phyloP scores from a whole-genome alignment of 805 yeast species.

The Ogataea neopini region DNA sequence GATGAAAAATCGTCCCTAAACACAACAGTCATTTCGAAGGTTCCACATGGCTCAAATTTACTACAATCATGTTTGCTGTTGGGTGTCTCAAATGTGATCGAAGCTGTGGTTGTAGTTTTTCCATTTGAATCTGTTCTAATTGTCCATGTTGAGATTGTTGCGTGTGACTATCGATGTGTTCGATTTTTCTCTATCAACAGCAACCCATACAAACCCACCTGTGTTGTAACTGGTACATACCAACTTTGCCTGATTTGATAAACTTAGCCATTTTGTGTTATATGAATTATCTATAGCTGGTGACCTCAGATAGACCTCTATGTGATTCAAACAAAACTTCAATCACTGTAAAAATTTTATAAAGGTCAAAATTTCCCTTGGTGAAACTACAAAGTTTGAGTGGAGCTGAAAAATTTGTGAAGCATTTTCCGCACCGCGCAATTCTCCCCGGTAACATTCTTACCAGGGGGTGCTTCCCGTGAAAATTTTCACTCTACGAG shows the following conservation, averaged over 20 bases:
- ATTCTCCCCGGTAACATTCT: conserved; percentile 1
- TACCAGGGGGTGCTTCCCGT: conserved; percentile 3
- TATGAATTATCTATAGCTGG: conserved; percentile 15
- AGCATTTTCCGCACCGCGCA: neutral
- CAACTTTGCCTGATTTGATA: conserved; percentile 99
- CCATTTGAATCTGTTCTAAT: neutral
- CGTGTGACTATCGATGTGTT: neutral
- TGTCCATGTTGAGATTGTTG: neutral
- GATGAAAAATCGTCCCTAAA: no score
- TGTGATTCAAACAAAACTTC: conserved; percentile 3
- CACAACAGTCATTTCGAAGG: no score
- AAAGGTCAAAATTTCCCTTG: conserved; percentile 8
- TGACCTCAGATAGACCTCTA: conserved; percentile 11
- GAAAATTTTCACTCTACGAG: conserved; percentile 13
- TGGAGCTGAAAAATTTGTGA: conserved; percentile 18
- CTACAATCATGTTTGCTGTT: no score
- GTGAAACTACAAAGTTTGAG: conserved; percentile 14
- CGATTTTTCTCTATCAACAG: neutral
- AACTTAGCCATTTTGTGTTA: conserved; percentile 84
- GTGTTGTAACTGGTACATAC: conserved; percentile 52
- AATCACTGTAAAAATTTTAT: conserved; percentile 7
- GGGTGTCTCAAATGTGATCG: no score
- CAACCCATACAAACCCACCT: neutral
- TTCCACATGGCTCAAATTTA: no score
- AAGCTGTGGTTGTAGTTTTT: no score